Conservation (phyloP, 768 basidiomycete genomes). For the Boletellus ananas region DNA sequence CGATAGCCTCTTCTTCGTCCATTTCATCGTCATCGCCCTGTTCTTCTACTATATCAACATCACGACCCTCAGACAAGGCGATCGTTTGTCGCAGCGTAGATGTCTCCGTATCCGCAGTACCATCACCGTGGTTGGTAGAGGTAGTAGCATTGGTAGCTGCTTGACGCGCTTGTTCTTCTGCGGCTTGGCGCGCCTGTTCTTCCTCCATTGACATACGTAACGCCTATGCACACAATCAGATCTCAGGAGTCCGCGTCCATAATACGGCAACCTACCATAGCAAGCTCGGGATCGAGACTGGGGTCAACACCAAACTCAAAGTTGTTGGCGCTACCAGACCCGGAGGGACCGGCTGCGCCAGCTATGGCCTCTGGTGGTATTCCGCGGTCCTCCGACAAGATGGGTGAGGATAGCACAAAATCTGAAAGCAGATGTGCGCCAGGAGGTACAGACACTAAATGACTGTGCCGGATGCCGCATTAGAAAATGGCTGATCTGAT, state of each 20-base stretch:
- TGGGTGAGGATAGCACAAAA: slow-evolving; percentile 70
- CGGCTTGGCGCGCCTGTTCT: slow-evolving; percentile 73
- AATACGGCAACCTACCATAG: slow-evolving; percentile 62
- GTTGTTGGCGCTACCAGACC: slow-evolving; percentile 46
- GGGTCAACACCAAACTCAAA: slow-evolving; percentile 95
- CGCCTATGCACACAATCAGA: slow-evolving; percentile 49
- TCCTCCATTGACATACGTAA: slow-evolving; percentile 98
- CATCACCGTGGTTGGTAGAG: slow-evolving; percentile 19
- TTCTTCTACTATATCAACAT: slow-evolving; percentile 45
- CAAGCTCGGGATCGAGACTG: slow-evolving; percentile 91
- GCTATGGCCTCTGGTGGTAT: slow-evolving; percentile 62
- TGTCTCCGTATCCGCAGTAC: slow-evolving; percentile 49
- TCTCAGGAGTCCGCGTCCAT: background rate
- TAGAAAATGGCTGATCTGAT: background rate
- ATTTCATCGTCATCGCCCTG: slow-evolving; percentile 66
- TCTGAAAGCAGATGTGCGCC: slow-evolving; percentile 83
- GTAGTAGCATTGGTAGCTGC: slow-evolving; percentile 22
- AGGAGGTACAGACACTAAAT: slow-evolving; percentile 75
- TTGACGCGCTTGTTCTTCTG: slow-evolving; percentile 38
- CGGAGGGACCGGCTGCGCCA: slow-evolving; percentile 44
- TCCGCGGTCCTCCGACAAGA: slow-evolving; percentile 77
- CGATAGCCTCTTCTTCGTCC: slow-evolving; percentile 87
- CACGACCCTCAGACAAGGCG: slow-evolving; percentile 62
- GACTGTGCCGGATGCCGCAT: slow-evolving; percentile 43
- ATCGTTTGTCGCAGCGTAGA: slow-evolving; percentile 72